A percentile compares a stretch with the other conserved stretches of the same genome.
These are phyloP conservation scores for Russula earlei DNA, from an alignment of 768 basidiomycete species.

Conservation along the genomic window DNA sequence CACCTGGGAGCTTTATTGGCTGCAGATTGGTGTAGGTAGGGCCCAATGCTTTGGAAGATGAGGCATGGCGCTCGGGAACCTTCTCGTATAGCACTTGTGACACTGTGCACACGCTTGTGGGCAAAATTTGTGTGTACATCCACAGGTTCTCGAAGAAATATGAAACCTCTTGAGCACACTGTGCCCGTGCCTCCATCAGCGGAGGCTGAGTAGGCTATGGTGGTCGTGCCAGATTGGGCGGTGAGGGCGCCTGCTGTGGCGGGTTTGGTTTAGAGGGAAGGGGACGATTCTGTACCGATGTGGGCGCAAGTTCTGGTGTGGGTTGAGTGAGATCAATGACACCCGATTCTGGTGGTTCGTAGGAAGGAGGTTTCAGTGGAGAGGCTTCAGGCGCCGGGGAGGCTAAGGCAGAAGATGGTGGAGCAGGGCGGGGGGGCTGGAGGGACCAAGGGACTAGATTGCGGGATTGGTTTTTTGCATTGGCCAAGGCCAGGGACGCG, in stretches of 20 bases:
- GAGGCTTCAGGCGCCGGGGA: too few species aligned
- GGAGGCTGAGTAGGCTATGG: too few species aligned
- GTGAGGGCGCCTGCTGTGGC: too few species aligned
- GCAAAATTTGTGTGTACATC: conserved; percentile 67
- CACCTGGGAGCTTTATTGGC: conserved; percentile 67
- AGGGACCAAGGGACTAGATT: too few species aligned
- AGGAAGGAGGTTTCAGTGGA: conserved; percentile 2
- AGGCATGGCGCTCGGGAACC: conserved; percentile 49
- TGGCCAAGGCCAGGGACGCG: too few species aligned
- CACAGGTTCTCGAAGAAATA: conserved; percentile 65
- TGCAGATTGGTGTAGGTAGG: conserved; percentile 56
- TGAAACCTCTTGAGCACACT: conserved; percentile 62
- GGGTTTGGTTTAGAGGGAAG: too few species aligned
- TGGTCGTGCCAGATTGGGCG: too few species aligned
- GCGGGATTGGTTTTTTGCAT: too few species aligned
- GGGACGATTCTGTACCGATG: too few species aligned
- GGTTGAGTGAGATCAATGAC: conserved; percentile 10
- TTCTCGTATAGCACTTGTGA: conserved; percentile 65
- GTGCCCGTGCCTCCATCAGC: conserved; percentile 40
- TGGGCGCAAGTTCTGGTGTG: too few species aligned
- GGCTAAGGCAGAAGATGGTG: too few species aligned
- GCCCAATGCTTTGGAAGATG: conserved; percentile 38
- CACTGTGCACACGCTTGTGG: conserved; percentile 50
- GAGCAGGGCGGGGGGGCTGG: too few species aligned
- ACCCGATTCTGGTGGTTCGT: not conserved